A percentile compares a stretch with the other conserved stretches of the same genome.
Conservation (phyloP, 2,329 filamentous ascomycete genomes). For the Basipetospora chlamydospora region DNA sequence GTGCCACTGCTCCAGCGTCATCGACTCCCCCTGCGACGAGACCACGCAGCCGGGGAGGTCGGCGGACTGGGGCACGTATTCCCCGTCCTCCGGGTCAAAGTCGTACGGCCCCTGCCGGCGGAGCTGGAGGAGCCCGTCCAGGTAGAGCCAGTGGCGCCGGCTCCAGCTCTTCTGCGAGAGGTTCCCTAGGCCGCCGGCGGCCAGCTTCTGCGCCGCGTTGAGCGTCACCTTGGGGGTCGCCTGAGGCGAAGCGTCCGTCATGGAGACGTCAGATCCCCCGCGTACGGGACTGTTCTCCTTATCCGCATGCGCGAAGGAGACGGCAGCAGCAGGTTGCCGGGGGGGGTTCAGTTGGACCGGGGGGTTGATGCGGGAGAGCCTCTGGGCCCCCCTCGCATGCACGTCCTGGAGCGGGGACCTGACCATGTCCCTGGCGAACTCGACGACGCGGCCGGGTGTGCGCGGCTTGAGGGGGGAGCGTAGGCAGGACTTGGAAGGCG, state of each 20-base stretch:
- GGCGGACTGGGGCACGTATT: conserved; percentile 15
- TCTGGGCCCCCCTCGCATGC: background rate
- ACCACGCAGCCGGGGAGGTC: conserved; percentile 34
- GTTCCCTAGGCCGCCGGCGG: conserved; percentile 6
- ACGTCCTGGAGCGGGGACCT: conserved; percentile 30
- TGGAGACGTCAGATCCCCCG: conserved; percentile 11
- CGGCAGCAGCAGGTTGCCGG: conserved; percentile 1
- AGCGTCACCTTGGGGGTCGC: background rate
- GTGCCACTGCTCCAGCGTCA: conserved; percentile 40
- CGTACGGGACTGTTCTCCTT: conserved; percentile 18
- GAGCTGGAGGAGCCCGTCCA: conserved; percentile 36
- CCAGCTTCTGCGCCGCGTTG: conserved; percentile 7
- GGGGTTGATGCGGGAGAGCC: conserved; percentile 16
- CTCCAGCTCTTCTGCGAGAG: conserved; percentile 32
- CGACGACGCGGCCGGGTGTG: conserved; percentile 42
- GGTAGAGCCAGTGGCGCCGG: conserved; percentile 35
- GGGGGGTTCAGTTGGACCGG: conserved; percentile 7
- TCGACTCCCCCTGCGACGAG: conserved; percentile 26
- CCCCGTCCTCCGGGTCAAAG: conserved; percentile 14
- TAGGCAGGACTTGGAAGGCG: conserved; percentile 41
- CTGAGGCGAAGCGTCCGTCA: background rate
- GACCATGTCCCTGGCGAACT: conserved; percentile 35
- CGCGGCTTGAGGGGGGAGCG: conserved; percentile 42
- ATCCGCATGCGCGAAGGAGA: conserved; percentile 11
- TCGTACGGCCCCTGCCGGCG: conserved; percentile 26